Conservation (phyloP, 2,329 filamentous ascomycete species). For the Aspergillus sp. region DNA sequence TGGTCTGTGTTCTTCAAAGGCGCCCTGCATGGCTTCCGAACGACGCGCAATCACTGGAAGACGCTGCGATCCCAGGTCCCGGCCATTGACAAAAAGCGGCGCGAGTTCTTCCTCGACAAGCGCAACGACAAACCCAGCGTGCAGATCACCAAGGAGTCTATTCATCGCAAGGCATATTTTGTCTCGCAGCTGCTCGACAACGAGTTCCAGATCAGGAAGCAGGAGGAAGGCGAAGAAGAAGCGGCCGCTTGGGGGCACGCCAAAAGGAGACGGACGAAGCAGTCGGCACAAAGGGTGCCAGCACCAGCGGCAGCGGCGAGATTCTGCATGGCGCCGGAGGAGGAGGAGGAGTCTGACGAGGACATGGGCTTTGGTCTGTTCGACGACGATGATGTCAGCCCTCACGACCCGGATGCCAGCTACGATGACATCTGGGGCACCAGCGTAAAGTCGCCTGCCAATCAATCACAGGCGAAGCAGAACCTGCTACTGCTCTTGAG, state of each 20-base stretch:
- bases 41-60: conserved; percentile 6
- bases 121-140: neutral
- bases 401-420: neutral
- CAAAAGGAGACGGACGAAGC: neutral
- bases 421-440: neutral
- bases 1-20: conserved; percentile 13
- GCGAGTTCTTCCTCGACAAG: conserved; percentile 7
- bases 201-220: neutral
- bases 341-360: neutral
- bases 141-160: conserved; percentile 3
- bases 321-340: neutral
- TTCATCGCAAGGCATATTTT: conserved; percentile 10
- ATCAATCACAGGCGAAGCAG: conserved; percentile 11
- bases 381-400: neutral
- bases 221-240: conserved; percentile 10
- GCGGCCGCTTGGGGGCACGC: neutral
- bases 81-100: conserved; percentile 9
- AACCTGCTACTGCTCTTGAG: conserved; percentile 11
- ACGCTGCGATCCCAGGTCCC: conserved; percentile 3
- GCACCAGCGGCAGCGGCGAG: neutral
- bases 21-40: conserved; percentile 2
- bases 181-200: conserved; percentile 11
- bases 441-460: neutral
- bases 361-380: neutral
- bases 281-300: neutral